These are phyloP conservation scores for Paracamarosporium sp. DNA, from an alignment of 2,329 filamentous ascomycete species.

Conservation along the genomic window DNA sequence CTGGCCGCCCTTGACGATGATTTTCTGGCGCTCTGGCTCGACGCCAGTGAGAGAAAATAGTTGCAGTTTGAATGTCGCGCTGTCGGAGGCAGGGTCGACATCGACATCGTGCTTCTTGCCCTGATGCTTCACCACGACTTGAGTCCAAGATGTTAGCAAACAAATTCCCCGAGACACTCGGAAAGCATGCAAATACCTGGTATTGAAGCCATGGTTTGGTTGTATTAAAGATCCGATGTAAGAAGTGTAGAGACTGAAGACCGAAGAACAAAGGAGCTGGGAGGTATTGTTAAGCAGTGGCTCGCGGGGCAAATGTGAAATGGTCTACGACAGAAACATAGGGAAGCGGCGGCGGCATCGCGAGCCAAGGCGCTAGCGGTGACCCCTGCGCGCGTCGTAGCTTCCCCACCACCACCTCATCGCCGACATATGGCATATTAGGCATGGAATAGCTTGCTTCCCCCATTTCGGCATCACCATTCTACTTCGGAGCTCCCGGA, in stretches of 20 bases:
- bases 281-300: conserved; percentile 21
- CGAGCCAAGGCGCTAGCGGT: conserved; percentile 23
- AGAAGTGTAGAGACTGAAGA: conserved; percentile 2
- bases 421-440: conserved; percentile 31
- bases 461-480: conserved; percentile 22
- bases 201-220: conserved; percentile 43
- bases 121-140: conserved; percentile 94
- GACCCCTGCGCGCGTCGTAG: conserved; percentile 26
- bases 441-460: conserved; percentile 36
- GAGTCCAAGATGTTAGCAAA: conserved; percentile 28
- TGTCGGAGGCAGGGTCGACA: conserved; percentile 80
- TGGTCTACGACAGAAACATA: conserved; percentile 34
- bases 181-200: conserved; percentile 31
- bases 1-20: conserved; percentile 90
- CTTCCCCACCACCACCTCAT: conserved; percentile 32
- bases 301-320: conserved; percentile 38
- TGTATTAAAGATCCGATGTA: background rate
- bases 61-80: conserved; percentile 95
- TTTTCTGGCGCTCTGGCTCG: conserved; percentile 95
- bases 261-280: conserved; percentile 14
- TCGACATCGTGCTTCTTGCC: conserved; percentile 96
- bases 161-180: background rate
- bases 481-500: conserved; percentile 22
- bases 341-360: conserved; percentile 24
- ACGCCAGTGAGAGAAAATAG: conserved; percentile 95